Base-by-base conservation (phyloP, 345 rosid genomes). In the Xanthoceras sorbifolium region DNA sequence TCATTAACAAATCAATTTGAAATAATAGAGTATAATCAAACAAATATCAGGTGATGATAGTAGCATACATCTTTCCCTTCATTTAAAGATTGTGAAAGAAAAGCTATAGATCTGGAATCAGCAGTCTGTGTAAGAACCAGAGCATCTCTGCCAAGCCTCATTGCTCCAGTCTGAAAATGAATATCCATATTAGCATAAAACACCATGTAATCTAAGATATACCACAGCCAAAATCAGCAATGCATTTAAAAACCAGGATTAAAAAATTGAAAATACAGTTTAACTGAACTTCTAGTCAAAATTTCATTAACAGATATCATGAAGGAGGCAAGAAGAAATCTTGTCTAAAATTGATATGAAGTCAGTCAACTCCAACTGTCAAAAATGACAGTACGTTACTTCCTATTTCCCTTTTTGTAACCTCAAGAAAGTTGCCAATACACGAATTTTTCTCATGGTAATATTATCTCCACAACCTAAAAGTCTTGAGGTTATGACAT, bases 121-220 rank as follows among this genome's bases (percentile, higher is more conserved):
- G 74, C 34, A 40, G 86, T 77, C 76, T 83, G 86, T 60, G 84
- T 83, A 44, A 83, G 82, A 71, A 83, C 82, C 52, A 83, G 77
- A 64, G 82, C 81, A 77, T 77, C 84, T 79, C 57, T 75, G 28
- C 86, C 84, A 42, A 83, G 82, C 76, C 82, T 80, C 86, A 80
- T 83, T 62, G 84, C 81, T 22, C 86, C 86, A 48, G 82, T 83
- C 84, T 80, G 73, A 70, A 74, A 73, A 65, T 22, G 38, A 9
- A 63, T 36, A 61, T 66, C 66, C 64, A 79, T 11, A 60, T 67
- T 3, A 64, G 55, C 54, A n/a, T 79, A 52, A 67, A 44, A 65
- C 44, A 71, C 11, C 64, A 61, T 32, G 11, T 26, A 28, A 61
- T 44, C 31, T 32, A 46, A 57, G 64, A 65, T 64, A 26, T 3